Evolutionary conservation across 2,329 filamentous ascomycete genomes (phyloP).

Genomic region (Aureobasidium mangrovei): DNA sequence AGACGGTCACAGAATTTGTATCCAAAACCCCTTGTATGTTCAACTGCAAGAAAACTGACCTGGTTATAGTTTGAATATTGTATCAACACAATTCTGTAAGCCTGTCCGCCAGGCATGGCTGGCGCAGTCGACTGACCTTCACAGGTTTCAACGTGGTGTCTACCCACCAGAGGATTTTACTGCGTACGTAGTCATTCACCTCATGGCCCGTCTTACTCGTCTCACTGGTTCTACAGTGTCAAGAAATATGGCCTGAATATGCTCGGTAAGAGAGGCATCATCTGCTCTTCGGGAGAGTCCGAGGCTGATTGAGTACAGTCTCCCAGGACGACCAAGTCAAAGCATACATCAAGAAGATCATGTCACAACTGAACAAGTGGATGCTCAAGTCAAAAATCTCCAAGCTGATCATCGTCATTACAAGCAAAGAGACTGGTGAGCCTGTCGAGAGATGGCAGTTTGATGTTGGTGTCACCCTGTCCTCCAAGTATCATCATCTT

Average conservation of each 20-base stretch:
- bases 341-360: conserved; percentile 98
- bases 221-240: conserved; percentile 44
- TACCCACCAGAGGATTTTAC: conserved; percentile 96
- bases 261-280: conserved; percentile 52
- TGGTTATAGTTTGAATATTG: conserved; percentile 78
- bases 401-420: conserved; percentile 93
- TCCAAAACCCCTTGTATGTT: conserved; percentile 25
- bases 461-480: conserved; percentile 50
- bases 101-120: not conserved
- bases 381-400: conserved; percentile 96
- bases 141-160: conserved; percentile 70
- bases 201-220: not conserved
- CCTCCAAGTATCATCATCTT: not conserved
- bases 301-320: conserved; percentile 42
- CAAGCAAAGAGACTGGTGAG: conserved; percentile 92
- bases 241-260: conserved; percentile 99
- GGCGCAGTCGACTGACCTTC: not conserved
- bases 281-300: not conserved
- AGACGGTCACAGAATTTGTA: conserved; percentile 92
- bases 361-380: conserved; percentile 95
- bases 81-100: conserved; percentile 89
- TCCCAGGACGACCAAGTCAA: conserved; percentile 97
- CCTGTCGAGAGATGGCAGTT: conserved; percentile 98
- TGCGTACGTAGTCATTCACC: conserved; percentile 48
- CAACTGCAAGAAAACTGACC: not conserved